These are phyloP conservation scores for Mycena vitilis DNA, from an alignment of 768 basidiomycete genomes.

Conservation along the genomic window DNA sequence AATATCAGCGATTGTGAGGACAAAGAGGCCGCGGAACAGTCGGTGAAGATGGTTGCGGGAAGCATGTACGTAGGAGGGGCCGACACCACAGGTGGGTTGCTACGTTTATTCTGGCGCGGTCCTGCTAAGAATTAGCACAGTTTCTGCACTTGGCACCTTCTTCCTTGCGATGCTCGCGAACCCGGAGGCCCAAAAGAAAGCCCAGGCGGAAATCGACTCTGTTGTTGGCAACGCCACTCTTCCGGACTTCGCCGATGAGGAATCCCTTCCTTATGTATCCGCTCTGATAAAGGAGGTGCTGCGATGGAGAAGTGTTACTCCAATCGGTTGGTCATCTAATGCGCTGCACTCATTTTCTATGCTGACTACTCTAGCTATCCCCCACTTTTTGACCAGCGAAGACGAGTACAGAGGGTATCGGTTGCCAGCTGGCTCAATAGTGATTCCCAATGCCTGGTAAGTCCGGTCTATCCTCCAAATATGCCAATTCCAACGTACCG, in stretches of 20 bases:
- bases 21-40: neutral
- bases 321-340: slow-evolving; percentile 14
- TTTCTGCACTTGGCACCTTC: slow-evolving; percentile 36
- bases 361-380: slow-evolving; percentile 37
- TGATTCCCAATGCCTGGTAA: slow-evolving; percentile 44
- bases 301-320: slow-evolving; percentile 19
- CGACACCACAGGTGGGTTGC: slow-evolving; percentile 3
- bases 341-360: neutral
- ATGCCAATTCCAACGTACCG: neutral
- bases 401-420: slow-evolving; percentile 50
- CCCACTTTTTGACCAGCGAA: slow-evolving; percentile 45
- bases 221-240: slow-evolving; percentile 44
- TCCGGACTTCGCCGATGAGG: slow-evolving; percentile 40
- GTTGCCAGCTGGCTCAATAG: slow-evolving; percentile 46
- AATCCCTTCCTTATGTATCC: slow-evolving; percentile 37
- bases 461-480: neutral
- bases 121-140: neutral
- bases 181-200: slow-evolving; percentile 44
- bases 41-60: slow-evolving; percentile 3
- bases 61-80: slow-evolving; percentile 17
- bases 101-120: no score
- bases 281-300: slow-evolving; percentile 18
- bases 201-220: slow-evolving; percentile 46
- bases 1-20: neutral
- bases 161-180: slow-evolving; percentile 44